Evolutionary conservation across 192 early-diverging fungal genomes (phyloP), one percentile per base, ranked within the genome.

Genomic region (Piromyces sp.): DNA sequence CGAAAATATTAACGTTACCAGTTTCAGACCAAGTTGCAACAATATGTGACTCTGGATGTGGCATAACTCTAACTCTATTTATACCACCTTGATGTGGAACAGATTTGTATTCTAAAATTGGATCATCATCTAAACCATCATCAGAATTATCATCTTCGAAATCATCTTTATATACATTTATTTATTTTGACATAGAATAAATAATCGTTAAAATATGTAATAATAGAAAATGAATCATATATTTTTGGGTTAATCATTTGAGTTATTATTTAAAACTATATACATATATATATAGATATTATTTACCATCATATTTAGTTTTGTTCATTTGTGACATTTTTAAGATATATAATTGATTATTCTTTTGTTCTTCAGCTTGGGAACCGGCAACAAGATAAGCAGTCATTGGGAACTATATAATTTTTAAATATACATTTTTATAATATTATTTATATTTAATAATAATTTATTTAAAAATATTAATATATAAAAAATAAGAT

Each of bases 1-100:
- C 96, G 89, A 91, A 98, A 81, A 99, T 90, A 83, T 96, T 91
- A 30, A 98, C 97, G 84, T 96, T 94, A 37, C 97, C 96, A n/a
- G 92, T 95, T 79, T 99, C 97, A 9, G 95, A 86, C 97, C 96
- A 97, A 22, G 96, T 93, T 29, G 97, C 94, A 13, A 93, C 92
- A 85, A 97, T 89, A 51, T 93, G 93, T 30, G 90, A 88, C 82
- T 94, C 92, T 19, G 89, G 88, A 84, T 93, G 92, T 79, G 90
- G 92, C 91, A 92, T 94, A 11, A 90, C 93, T 81, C 97, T 89
- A 51, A 97, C 85, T 29, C 97, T 93, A 87, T 98, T 98, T 29
- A 98, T 92, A 30, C 97, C 96, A 82, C 97, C 96, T 83, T 88
- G 84, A 84, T 98, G 96, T 29, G 94, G 89, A 79, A 97, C 86